Evolutionary conservation across 257 asterid species (phyloP), one percentile per base, ranked within the genome.

Genomic region (Rauvolfia tetraphylla): DNA sequence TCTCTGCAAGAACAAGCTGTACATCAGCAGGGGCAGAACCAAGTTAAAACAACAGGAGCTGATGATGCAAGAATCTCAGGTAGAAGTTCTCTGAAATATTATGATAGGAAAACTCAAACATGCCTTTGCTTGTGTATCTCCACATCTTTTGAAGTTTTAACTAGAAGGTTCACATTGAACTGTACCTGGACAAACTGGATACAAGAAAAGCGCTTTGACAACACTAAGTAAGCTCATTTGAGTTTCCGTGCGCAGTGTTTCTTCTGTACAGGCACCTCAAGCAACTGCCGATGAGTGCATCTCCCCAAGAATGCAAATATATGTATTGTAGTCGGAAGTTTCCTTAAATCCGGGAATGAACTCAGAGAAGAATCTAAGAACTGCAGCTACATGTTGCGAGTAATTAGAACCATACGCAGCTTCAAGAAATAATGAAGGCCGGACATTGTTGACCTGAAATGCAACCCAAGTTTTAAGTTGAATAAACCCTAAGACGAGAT

Each of bases 361-460:
- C 81, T 95, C 98, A 34, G 89, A 91, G 78, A 95, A 91, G 88
- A 91, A 91, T 79, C 99, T 87, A 29, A 95, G 81, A 73, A 92
- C 97, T 6, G 98, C 92, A 73, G 96, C 96, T 22, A 95, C 86
- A 74, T 88, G 95, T 79, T 89, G 97, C 23, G 94, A 86, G 76
- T 95, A 93, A 80, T 87, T 91, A 48, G 96, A 88, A 71, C 93
- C 87, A 80, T 83, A 79, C 67, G 97, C 97, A 62, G 99, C 91
- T 82, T 92, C 97, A 7, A 95, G 96, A 85, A 95, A 95, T 86
- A 92, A 76, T 25, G 99, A 84, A 46, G 99, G 97, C 49, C 78
- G 88, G 18, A 92, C 91, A 9, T 94, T 92, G 80, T 81, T 87
- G 69, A 95, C 99, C 99, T 92, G 96, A 80, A 80, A 81, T 39